Evolutionary conservation across 2,329 filamentous ascomycete species (phyloP), one percentile per base, ranked within the genome.

Genomic region (Pseudogymnoascus sp.): DNA sequence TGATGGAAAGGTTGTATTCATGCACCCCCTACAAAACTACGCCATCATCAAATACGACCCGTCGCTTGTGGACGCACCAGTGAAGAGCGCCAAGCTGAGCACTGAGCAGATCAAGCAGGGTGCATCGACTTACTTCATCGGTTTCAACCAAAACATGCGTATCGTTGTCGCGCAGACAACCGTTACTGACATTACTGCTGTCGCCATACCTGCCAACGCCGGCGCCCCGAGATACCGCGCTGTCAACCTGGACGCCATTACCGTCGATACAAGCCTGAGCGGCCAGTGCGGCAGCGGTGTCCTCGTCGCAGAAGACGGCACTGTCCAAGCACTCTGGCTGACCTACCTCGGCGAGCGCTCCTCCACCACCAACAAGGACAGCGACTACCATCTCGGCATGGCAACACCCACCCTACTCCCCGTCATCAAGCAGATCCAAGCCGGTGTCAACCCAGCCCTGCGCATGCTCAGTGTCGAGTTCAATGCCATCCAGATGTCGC

Each of bases 21-120:
- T 99, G 74, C 94, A 99, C 72, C 94, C 94, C 12, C 80, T 99
- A 61, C 94, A 97, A 73, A 99, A 99, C 75, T 99, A 97, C 74
- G 90, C 90, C 67, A 89, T 99, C 70, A 85, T 99, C 69, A 89
- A 96, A 76, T 99, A 99, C 73, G 93, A 99, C 72, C 91, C 94
- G 1, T 86, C 84, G 39, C 83, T 99, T 15, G 95, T 97, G n/a
- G 86, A 96, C 71, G 94, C 93, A 1, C 92, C 94, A 0, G 92
- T 99, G 10, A 85, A 92, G 78, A 93, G 90, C 66, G 94, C 95
- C 4, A 90, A 85, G 69, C 82, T 99, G 59, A 91, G 91, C 70
- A 86, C 81, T 5, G 85, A 90, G 62, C 86, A 87, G 69, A 91
- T 97, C 73, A 92, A 91, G 60, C 94, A 97, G 77, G 94, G 94